Evolutionary conservation across 208 protist species (phyloP), one percentile per base, ranked within the genome.

Genomic region (Balamuthia mandrillaris): DNA sequence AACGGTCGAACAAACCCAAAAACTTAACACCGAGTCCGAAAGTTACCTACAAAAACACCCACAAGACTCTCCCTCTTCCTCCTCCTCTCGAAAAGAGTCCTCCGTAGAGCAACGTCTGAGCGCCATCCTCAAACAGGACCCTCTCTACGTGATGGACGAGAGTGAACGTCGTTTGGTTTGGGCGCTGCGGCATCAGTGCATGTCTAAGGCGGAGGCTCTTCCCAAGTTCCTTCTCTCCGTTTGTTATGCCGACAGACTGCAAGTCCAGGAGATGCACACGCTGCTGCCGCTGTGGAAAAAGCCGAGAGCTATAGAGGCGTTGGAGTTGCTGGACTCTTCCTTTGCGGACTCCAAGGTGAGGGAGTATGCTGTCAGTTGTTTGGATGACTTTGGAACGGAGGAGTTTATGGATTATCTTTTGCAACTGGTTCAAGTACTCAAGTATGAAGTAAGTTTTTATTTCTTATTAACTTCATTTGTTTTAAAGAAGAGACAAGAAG

Each of bases 261-360:
- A 75, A 31, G 88, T 90, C 0, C 65, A 84, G 41, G 88, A 91
- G 27, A 68, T 83, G 24, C 41, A 93, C 44, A n/a, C 33, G 2
- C 33, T 95, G 37, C 49, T 93, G 18, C 24, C 35, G 1, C 72
- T 81, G 29, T 44, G 72, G 54, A 81, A 16, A 18, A 7, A 81
- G 61, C 52, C 72, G 14, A 58, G 61, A 12, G 81, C 92, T 0
- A 79, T 88, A 21, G 86, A 87, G 16, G 91, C 93, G 2, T 81
- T 96, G 3, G 88, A 92, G 42, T 81, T 96, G 1, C 88, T 96
- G 2, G 93, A 95, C 68, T 85, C 89, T 3, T 92, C 93, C 37
- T 95, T 91, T 77, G 81, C 91, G 3, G 93, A 96, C 52, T 27
- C 18, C 7, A 27, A 51, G 3, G 89, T 96, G 9, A 60, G 52